Base-by-base conservation (phyloP, 352 stramenopile species). In the Phytophthora tubulina region DNA sequence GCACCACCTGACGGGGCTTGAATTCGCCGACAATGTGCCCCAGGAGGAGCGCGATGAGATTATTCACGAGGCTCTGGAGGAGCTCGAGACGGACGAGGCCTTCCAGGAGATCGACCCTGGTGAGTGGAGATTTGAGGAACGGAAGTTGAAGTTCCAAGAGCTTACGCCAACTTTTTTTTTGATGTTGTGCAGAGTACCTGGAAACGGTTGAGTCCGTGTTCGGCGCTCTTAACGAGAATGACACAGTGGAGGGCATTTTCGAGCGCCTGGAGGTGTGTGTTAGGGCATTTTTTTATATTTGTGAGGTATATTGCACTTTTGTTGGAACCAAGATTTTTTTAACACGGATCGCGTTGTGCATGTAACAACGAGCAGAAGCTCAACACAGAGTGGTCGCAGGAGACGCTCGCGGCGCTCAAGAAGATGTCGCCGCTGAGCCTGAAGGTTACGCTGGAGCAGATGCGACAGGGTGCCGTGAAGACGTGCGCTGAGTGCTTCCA, bases 371-470 rank as follows among this genome's bases (percentile, higher is more conserved):
- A 55, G 5, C 48, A 86, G 81, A 83, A 84, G 70, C 73, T 89
- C 15, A 75, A 90, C 54, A 88, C 81, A 17, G 70, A 89, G 21
- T 98, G 95, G 89, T 86, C 82, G 1, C 71, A 73, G 35, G 76
- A 89, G 55, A 98, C 94, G 32, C 75, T 98, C 32, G 75, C 73
- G 48, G 97, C 86, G 52, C 79, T 99, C 15, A 65, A 88, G 32
- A 91, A 92, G 75, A 90, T 98, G 84, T 98, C 95, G 44, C 96
- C 97, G 36, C 89, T 97, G n/a, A 96, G 83, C 54, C 73, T 99
- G 21, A 98, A 98, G 79, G 82, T 99, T 3, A 99, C 97, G 36
- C 79, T 98, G 60, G 89, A 98, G 73, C 91, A 97, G 73, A 91
- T 99, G 82, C 90, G 87, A 51, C 92, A 98, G 72, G 96, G 94